These are phyloP conservation scores for Aspergillus brunneoviolaceus DNA, from an alignment of 2,329 filamentous ascomycete species.

Conservation along the genomic window DNA sequence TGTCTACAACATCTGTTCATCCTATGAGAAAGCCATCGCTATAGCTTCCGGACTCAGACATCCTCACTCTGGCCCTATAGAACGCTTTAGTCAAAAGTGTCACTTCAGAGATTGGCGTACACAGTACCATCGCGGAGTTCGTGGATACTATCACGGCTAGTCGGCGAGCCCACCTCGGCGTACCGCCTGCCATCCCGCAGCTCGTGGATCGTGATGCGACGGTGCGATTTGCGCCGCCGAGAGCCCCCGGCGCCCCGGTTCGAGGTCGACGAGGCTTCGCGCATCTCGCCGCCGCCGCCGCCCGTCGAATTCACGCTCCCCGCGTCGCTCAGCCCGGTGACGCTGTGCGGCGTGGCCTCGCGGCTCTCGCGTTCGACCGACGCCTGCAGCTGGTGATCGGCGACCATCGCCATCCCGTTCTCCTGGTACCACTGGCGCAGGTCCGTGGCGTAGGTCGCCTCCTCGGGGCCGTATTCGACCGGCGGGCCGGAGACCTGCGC, in stretches of 20 bases:
- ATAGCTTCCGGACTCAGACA: neutral
- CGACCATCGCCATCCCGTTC: conserved; percentile 35
- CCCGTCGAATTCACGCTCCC: conserved; percentile 30
- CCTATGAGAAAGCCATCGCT: neutral
- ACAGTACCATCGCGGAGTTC: conserved; percentile 45
- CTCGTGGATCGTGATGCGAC: conserved; percentile 44
- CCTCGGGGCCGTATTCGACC: conserved; percentile 41
- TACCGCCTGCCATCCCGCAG: conserved; percentile 44
- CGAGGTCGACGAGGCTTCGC: conserved; percentile 23
- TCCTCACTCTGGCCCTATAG: neutral
- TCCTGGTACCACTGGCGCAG: conserved; percentile 45
- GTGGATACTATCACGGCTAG: conserved; percentile 40
- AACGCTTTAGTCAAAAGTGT: neutral
- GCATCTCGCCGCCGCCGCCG: conserved; percentile 13
- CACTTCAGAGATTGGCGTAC: conserved; percentile 40
- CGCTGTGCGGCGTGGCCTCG: conserved; percentile 28
- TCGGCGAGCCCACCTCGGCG: conserved; percentile 41
- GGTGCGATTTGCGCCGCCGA: conserved; percentile 31
- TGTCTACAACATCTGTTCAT: too few species aligned
- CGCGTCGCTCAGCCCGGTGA: conserved; percentile 31
- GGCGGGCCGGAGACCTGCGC: conserved; percentile 38
- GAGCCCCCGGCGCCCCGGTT: conserved; percentile 22
- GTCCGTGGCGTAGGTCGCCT: conserved; percentile 34
- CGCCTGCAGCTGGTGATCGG: conserved; percentile 37
- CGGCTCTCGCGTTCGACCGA: conserved; percentile 32